Base-by-base conservation (phyloP, 192 early-diverging fungal species). In the Umbelopsis vinacea region DNA sequence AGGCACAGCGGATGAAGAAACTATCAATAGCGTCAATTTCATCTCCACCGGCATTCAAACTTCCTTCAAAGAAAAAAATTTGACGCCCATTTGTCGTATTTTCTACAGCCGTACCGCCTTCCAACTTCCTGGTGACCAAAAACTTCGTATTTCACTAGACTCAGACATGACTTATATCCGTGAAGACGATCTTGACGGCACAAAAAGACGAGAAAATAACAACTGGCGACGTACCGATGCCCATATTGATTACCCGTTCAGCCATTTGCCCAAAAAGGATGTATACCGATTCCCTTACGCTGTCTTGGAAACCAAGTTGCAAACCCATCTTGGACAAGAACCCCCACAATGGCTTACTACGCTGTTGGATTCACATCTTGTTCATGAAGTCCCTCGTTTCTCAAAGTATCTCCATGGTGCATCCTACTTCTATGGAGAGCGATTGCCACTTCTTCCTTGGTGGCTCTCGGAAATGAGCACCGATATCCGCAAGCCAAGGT, bases 91-190 rank as follows among this genome's bases (percentile, higher is more conserved):
- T 26, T 81, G 97, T 71, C 90, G 97, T 67, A 94, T 96, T 3
- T 94, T 95, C 71, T 99, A 98, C 84, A 97, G 97, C 81, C 92
- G 98, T 71, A 97, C 96, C 15, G 98, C 98, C 11, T 99, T 99
- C 86, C 98, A 99, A 79, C 83, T 99, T 35, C 98, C 98, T 4
- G 96, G 93, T 24, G 95, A 97, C 84, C 89, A 94, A 12, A 85
- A 92, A 10, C 91, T 98, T 46, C 89, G 98, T 46, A 95, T 99
- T 63, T 96, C 95, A n/a, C 81, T 99, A 4, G 98, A 99, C 77
- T 95, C 96, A 0, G 95, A 99, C 75, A 83, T 99, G 54, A 92
- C 92, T 52, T 94, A 97, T 88, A 93, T 97, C 71, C 93, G 98
- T 29, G 98, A 99, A 76, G 98, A 99, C 79, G 85, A 90, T 50